Base-by-base conservation (phyloP, 2,329 filamentous ascomycete species). In the Sporothrix sp. region DNA sequence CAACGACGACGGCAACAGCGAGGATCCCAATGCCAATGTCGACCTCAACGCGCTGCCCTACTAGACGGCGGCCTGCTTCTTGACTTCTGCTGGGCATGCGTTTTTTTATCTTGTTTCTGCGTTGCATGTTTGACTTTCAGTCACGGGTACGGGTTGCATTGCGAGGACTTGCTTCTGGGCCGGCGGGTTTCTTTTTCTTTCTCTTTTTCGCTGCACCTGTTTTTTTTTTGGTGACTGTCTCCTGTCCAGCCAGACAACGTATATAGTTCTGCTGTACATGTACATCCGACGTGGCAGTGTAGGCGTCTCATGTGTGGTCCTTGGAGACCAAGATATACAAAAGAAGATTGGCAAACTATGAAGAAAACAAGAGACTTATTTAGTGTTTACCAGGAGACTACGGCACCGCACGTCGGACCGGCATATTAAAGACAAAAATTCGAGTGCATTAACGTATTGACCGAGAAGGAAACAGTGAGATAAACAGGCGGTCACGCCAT, bases 41-140 rank as follows among this genome's bases (percentile, higher is more conserved):
- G 56, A 57, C 36, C 52, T 57, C 13, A 58, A 58, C n/a, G 56
- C 52, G 11, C 43, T 55, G 51, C 56, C 52, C 2, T 56, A 56
- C 27, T 58, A 52, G 46, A n/a, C 10, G 14, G 2, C 13, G 8
- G 21, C 2, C 33, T 37, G 28, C 2, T 14, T 28, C 10, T 28
- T 10, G 6, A 6, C 39, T 36, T 28, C 28, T n/a, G 4, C 38
- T 32, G 5, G 13, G 21, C 13, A 8, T 8, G 21, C 14, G 14
- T 21, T 10, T n/a, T 21, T 28, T 36, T 20, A 11, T 28, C 14
- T 43, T 28, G 35, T 28, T 38, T 50, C 32, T 28, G 21, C 37
- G 39, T 40, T n/a, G 23, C 25, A 3, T 38, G 25, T 43, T 44
- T 18, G 33, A 8, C 42, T 21, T n/a, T n/a, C n/a, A 44, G 28